These are phyloP conservation scores for Pythium aristosporum DNA, from an alignment of 352 stramenopile genomes.

Conservation along the genomic window DNA sequence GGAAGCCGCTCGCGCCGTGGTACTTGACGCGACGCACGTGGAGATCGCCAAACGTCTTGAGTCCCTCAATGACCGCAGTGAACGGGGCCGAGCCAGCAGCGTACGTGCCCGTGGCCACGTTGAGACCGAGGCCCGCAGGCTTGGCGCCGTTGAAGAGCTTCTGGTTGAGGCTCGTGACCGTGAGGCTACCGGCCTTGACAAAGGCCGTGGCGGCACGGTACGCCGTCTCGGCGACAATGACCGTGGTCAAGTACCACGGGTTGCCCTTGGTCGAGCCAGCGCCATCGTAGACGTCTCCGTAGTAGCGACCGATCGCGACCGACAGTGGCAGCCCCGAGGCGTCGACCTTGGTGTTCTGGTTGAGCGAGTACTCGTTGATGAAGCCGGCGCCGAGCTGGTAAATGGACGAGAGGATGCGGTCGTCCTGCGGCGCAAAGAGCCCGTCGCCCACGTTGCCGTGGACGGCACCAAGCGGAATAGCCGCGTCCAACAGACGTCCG, in stretches of 20 bases:
- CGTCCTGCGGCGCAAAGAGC: conserved; percentile 24
- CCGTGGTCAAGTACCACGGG: conserved; percentile 27
- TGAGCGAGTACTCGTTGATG: conserved; percentile 31
- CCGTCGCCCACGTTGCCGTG: conserved; percentile 29
- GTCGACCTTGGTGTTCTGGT: conserved; percentile 16
- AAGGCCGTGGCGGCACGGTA: conserved; percentile 23
- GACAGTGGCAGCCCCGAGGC: conserved; percentile 22
- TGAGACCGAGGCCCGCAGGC: conserved; percentile 23
- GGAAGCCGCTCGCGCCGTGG: conserved; percentile 24
- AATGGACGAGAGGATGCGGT: conserved; percentile 21
- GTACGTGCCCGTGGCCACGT: conserved; percentile 21
- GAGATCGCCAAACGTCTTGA: conserved; percentile 27
- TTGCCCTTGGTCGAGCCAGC: conserved; percentile 25
- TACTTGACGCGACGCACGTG: conserved; percentile 30
- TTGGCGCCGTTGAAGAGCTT: conserved; percentile 27
- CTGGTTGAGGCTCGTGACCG: conserved; percentile 27
- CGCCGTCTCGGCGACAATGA: conserved; percentile 21
- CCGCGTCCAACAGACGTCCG: conserved; percentile 23
- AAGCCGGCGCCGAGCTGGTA: conserved; percentile 28
- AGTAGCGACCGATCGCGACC: conserved; percentile 30
- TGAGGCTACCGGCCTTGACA: conserved; percentile 26
- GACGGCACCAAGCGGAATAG: conserved; percentile 19
- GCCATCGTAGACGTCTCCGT: conserved; percentile 28
- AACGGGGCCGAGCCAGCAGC: conserved; percentile 16
- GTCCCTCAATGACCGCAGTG: conserved; percentile 22